Evolutionary conservation across 371 early-diverging fungal species (phyloP).

Genomic region (Blyttiomyces sp.): DNA sequence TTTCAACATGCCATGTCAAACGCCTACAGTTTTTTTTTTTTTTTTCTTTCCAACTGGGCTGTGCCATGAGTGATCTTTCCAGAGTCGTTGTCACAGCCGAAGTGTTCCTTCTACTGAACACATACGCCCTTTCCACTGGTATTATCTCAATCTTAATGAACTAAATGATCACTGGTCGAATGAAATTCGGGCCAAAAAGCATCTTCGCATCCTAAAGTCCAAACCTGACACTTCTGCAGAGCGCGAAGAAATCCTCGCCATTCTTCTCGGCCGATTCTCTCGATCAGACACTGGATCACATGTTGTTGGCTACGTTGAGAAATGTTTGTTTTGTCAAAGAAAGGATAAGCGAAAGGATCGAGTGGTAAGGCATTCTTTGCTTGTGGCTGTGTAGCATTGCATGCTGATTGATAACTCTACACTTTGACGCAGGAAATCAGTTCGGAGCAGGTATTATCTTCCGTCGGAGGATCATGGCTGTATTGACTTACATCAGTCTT

Average conservation of each 20-base stretch:
- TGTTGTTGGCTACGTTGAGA: slow-evolving; percentile 34
- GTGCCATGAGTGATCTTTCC: neutral
- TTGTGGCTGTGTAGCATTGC: no score
- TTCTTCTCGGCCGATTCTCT: slow-evolving; percentile 59
- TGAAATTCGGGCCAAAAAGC: neutral
- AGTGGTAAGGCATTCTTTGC: slow-evolving; percentile 68
- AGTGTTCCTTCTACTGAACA: slow-evolving; percentile 23
- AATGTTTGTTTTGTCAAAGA: slow-evolving; percentile 58
- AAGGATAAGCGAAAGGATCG: slow-evolving; percentile 74
- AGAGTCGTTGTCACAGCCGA: slow-evolving; percentile 25
- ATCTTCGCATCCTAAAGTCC: no score
- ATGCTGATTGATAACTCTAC: no score
- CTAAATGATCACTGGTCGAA: neutral
- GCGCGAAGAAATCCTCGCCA: slow-evolving; percentile 69
- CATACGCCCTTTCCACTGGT: slow-evolving; percentile 40
- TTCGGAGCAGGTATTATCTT: slow-evolving; percentile 20
- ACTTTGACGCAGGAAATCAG: slow-evolving; percentile 13
- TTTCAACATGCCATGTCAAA: no score
- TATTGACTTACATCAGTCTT: no score
- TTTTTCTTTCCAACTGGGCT: no score
- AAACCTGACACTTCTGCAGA: slow-evolving; percentile 26
- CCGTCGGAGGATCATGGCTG: no score
- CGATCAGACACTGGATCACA: neutral
- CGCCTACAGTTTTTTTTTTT: no score
- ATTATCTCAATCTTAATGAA: neutral